Conservation (phyloP, 1,284 basidiomycete genomes). For the Tilletia caries region DNA sequence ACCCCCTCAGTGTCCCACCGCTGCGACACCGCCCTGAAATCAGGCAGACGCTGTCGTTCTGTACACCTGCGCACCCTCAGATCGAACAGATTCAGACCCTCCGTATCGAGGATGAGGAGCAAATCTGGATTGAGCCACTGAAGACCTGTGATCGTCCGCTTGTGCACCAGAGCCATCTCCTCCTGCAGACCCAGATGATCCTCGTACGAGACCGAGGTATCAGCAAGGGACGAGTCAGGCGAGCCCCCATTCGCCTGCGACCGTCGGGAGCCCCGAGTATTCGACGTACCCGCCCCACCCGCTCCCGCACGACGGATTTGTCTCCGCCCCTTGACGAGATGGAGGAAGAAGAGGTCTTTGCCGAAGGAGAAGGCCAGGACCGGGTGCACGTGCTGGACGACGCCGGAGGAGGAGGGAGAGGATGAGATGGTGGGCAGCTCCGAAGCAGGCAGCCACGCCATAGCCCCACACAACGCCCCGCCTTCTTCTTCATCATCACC, state of each 20-base stretch:
- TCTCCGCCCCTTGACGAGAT: constrained; percentile 25
- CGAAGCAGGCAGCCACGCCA: constrained; percentile 47
- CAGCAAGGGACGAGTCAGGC: not conserved
- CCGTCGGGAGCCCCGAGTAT: not conserved
- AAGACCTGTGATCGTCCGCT: constrained; percentile 54
- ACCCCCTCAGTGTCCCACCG: not conserved
- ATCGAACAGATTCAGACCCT: constrained; percentile 34
- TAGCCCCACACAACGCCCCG: constrained; percentile 19
- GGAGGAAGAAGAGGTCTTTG: constrained; percentile 29
- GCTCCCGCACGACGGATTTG: not conserved
- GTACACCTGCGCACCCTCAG: constrained; percentile 33
- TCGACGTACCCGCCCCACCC: not conserved
- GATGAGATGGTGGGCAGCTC: not conserved
- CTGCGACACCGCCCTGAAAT: not conserved
- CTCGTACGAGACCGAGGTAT: constrained; percentile 2
- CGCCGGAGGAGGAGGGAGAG: not conserved
- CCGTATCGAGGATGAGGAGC: constrained; percentile 31
- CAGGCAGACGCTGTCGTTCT: constrained; percentile 27
- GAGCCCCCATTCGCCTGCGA: constrained; percentile 62
- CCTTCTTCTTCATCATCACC: not conserved
- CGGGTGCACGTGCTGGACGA: constrained; percentile 19
- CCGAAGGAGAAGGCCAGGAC: constrained; percentile 46
- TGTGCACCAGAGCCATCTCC: constrained; percentile 48
- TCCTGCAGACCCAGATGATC: constrained; percentile 20
- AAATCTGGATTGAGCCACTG: constrained; percentile 57